Conservation (phyloP, 345 rosid genomes). For the Bruguiera sexangula region DNA sequence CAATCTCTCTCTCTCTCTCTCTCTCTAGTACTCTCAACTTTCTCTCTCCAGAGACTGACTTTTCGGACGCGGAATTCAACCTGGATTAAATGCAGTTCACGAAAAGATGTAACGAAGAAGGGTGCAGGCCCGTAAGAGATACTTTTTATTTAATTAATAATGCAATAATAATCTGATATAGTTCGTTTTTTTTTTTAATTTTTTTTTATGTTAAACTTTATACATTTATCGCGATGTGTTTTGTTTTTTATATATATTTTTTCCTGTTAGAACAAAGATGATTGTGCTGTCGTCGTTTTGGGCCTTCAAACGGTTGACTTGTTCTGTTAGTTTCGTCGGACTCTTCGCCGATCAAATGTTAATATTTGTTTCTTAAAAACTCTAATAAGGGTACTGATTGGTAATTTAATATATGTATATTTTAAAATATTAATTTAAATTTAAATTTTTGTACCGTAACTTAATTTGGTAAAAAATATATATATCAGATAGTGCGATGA, state of each 20-base stretch:
- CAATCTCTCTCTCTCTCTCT: conserved; percentile 4
- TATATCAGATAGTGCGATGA: too few relatives aligned
- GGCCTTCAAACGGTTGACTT: conserved; percentile 10
- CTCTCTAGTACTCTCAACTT: conserved; percentile 12
- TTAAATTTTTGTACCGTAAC: too few relatives aligned
- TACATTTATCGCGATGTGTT: too few relatives aligned
- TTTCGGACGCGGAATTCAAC: conserved; percentile 22
- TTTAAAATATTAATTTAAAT: too few relatives aligned
- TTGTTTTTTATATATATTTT: background rate
- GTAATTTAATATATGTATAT: too few relatives aligned
- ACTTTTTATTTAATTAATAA: background rate
- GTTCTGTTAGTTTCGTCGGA: background rate
- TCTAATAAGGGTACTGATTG: too few relatives aligned
- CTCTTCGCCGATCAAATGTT: background rate
- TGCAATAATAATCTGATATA: background rate
- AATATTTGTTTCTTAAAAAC: too few relatives aligned
- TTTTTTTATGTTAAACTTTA: too few relatives aligned
- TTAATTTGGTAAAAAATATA: too few relatives aligned
- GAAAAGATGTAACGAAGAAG: background rate
- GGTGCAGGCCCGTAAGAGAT: background rate
- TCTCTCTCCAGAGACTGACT: conserved; percentile 8
- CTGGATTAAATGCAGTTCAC: conserved; percentile 30
- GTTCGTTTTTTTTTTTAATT: too few relatives aligned
- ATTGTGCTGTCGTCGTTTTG: background rate
- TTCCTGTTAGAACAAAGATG: too few relatives aligned